Evolutionary conservation across 306 rosid species (phyloP).

Genomic region (Psophocarpus tetragonolobus): DNA sequence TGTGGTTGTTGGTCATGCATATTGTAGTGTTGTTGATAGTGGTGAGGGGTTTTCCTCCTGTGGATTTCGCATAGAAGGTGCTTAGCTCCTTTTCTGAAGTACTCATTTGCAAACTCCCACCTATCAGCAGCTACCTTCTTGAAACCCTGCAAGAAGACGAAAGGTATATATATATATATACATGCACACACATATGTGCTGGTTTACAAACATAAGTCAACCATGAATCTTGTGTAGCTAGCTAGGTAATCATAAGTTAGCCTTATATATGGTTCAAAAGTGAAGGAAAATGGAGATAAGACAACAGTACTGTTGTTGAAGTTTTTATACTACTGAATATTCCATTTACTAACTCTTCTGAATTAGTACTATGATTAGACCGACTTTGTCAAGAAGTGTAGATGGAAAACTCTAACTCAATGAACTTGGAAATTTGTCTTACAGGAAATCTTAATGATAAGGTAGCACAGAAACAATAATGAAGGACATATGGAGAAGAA

Average conservation of each 20-base stretch:
- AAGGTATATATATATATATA: background rate
- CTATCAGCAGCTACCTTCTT: slow-evolving; percentile 79
- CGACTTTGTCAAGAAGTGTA: background rate
- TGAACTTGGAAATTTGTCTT: background rate
- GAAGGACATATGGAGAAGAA: background rate
- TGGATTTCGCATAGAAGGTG: slow-evolving; percentile 67
- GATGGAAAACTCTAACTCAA: slow-evolving; percentile 1
- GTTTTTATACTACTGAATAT: background rate
- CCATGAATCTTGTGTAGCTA: background rate
- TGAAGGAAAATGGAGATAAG: background rate
- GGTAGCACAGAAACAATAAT: background rate
- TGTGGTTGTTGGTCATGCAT: slow-evolving; percentile 34
- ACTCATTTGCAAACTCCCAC: slow-evolving; percentile 85
- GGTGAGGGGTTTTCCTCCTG: slow-evolving; percentile 68
- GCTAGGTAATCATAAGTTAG: slow-evolving; percentile 2
- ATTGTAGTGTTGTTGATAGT: slow-evolving; percentile 47
- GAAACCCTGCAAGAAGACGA: slow-evolving; percentile 56
- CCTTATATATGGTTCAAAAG: slow-evolving; percentile 13
- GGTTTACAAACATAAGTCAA: slow-evolving; percentile 10
- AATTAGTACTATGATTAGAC: background rate
- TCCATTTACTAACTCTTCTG: background rate
- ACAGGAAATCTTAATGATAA: background rate
- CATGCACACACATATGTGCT: too few relatives aligned
- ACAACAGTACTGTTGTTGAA: background rate
- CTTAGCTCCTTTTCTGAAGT: slow-evolving; percentile 73